These are phyloP conservation scores for Sugiyamaella lignohabitans DNA, from an alignment of 805 yeast genomes.

Conservation along the genomic window DNA sequence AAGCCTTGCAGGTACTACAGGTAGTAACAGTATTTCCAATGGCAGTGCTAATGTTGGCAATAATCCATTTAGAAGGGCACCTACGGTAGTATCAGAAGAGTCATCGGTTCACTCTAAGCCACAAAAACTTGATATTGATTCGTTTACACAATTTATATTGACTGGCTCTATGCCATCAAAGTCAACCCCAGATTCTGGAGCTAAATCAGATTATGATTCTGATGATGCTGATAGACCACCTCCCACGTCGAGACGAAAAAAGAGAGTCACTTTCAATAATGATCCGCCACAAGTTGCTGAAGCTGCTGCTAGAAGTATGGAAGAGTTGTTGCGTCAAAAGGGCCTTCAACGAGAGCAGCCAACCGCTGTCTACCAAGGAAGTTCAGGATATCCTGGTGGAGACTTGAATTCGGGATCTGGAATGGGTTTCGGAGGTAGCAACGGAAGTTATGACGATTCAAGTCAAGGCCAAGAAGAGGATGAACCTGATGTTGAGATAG, in stretches of 20 bases:
- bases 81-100: neutral
- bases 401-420: neutral
- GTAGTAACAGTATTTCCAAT: neutral
- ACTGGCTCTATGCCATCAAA: constrained; percentile 69
- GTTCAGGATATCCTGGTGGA: neutral
- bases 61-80: constrained; percentile 22
- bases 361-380: neutral
- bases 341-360: constrained; percentile 6
- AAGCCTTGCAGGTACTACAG: constrained; percentile 1
- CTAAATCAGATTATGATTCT: constrained; percentile 3
- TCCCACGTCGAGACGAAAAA: constrained; percentile 20
- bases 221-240: constrained; percentile 7
- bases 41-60: neutral
- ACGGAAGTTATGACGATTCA: neutral
- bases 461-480: constrained; percentile 36
- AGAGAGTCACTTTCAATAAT: constrained; percentile 32
- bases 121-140: constrained; percentile 65
- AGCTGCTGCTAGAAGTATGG: constrained; percentile 35
- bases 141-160: constrained; percentile 74
- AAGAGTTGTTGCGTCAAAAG: constrained; percentile 32
- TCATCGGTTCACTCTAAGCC: constrained; percentile 5
- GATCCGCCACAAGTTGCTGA: constrained; percentile 36
- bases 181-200: no score
- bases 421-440: neutral
- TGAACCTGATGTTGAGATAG: constrained; percentile 61